A percentile compares a stretch with the other conserved stretches of the same genome.
Evolutionary conservation across 352 stramenopile species (phyloP).

Genomic region (Globisporangium barbulae): DNA sequence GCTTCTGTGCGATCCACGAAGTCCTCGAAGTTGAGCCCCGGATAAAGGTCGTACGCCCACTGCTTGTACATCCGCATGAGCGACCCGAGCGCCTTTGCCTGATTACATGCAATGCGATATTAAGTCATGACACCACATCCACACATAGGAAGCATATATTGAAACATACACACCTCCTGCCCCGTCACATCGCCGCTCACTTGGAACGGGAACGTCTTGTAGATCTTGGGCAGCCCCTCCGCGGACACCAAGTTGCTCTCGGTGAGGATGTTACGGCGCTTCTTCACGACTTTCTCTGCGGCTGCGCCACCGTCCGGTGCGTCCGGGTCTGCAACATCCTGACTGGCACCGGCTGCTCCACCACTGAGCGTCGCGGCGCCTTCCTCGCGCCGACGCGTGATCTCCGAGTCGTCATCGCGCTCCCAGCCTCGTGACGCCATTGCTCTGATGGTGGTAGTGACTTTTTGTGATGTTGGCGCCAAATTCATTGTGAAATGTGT

Average conservation of each 20-base stretch:
- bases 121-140: not conserved
- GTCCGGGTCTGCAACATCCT: slow-evolving; percentile 11
- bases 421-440: slow-evolving; percentile 62
- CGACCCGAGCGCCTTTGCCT: slow-evolving; percentile 57
- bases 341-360: slow-evolving; percentile 8
- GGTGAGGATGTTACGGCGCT: slow-evolving; percentile 53
- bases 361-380: slow-evolving; percentile 6
- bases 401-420: slow-evolving; percentile 41
- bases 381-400: slow-evolving; percentile 22
- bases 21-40: slow-evolving; percentile 79
- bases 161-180: slow-evolving; percentile 37
- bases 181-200: slow-evolving; percentile 46
- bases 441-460: not conserved
- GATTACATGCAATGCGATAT: not conserved
- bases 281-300: slow-evolving; percentile 25
- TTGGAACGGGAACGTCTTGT: slow-evolving; percentile 70
- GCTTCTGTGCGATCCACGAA: slow-evolving; percentile 65
- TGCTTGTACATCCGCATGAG: slow-evolving; percentile 84
- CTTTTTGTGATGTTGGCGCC: slow-evolving; percentile 4
- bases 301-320: not conserved
- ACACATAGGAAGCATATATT: not conserved
- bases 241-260: slow-evolving; percentile 62
- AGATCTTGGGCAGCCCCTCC: slow-evolving; percentile 68
- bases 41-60: slow-evolving; percentile 82
- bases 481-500: not conserved